Conservation (phyloP, 495 filamentous ascomycete species). For the Neurospora intermedia region DNA sequence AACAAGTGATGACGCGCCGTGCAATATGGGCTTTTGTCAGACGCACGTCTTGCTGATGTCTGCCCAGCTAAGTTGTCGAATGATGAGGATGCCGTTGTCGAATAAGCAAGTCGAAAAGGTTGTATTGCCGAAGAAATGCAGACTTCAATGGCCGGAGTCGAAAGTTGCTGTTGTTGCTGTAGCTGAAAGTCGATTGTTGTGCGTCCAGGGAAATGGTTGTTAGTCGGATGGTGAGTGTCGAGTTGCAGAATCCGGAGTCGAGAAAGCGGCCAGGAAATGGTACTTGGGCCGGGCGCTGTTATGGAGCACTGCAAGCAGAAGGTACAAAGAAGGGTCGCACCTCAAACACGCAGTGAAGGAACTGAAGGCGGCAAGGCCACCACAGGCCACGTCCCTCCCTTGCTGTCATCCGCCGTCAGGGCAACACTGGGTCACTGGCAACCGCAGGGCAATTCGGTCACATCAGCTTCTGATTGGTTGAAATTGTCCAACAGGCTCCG, state of each 20-base stretch:
- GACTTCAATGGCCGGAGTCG: background rate
- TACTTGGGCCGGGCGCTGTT: constrained; percentile 2
- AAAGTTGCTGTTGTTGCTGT: constrained; percentile 1
- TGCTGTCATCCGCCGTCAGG: constrained; percentile 9
- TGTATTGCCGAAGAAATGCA: background rate
- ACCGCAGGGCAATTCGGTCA: constrained; percentile 34
- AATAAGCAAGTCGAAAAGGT: background rate
- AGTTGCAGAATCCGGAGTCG: background rate
- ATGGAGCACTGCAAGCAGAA: constrained; percentile 5
- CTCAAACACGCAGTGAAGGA: constrained; percentile 18
- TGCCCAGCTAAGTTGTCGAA: background rate
- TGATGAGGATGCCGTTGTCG: background rate
- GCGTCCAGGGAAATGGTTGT: background rate
- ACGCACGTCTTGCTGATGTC: background rate
- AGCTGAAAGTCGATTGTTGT: background rate
- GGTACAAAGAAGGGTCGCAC: constrained; percentile 14
- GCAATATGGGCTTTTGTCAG: background rate
- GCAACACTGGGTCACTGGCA: constrained; percentile 36
- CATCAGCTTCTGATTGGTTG: constrained; percentile 25
- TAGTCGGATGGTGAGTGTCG: background rate
- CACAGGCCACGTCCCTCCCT: constrained; percentile 14
- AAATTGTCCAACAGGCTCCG: background rate
- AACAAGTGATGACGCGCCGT: background rate
- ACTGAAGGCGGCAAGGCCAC: background rate
- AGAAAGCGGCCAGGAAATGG: background rate